Percentiles rank a stretch among this genome's conserved stretches.
Evolutionary conservation across 345 rosid species (phyloP).

Genomic region (Moricandia moricandioides): DNA sequence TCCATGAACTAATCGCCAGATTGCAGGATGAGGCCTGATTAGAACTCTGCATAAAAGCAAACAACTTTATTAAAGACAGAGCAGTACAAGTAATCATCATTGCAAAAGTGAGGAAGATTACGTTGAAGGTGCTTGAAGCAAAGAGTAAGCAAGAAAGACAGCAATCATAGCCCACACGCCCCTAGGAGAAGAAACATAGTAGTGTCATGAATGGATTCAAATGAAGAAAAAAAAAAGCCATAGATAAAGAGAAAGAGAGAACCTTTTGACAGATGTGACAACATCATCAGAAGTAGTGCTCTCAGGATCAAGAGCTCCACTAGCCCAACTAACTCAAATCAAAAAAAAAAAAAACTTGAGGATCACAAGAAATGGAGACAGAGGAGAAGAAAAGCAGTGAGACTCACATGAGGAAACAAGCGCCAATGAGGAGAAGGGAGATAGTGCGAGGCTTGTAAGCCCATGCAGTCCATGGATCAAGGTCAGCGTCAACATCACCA

Average conservation of each 20-base stretch:
- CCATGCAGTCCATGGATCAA: constrained; percentile 99
- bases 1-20: constrained; percentile 99
- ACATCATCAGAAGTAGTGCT: constrained; percentile 56
- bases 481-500: constrained; percentile 45
- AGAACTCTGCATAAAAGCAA: no score
- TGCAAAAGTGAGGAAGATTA: constrained; percentile 34
- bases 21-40: no score
- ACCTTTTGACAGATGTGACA: constrained; percentile 95
- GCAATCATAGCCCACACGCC: constrained; percentile 99
- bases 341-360: constrained; percentile 1
- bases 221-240: neutral
- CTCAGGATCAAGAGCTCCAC: constrained; percentile 95
- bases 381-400: neutral
- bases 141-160: constrained; percentile 93
- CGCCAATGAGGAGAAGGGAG: constrained; percentile 82
- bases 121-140: constrained; percentile 99
- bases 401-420: constrained; percentile 91
- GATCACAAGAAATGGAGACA: neutral
- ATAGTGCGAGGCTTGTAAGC: constrained; percentile 96
- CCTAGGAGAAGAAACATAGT: constrained; percentile 44
- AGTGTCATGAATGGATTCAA: constrained; percentile 16
- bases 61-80: constrained; percentile 20
- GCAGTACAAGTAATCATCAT: constrained; percentile 14
- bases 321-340: constrained; percentile 69
- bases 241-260: constrained; percentile 13